Evolutionary conservation across 345 rosid genomes (phyloP), one percentile per base, ranked within the genome.

Genomic region (Aethionema arabicum): DNA sequence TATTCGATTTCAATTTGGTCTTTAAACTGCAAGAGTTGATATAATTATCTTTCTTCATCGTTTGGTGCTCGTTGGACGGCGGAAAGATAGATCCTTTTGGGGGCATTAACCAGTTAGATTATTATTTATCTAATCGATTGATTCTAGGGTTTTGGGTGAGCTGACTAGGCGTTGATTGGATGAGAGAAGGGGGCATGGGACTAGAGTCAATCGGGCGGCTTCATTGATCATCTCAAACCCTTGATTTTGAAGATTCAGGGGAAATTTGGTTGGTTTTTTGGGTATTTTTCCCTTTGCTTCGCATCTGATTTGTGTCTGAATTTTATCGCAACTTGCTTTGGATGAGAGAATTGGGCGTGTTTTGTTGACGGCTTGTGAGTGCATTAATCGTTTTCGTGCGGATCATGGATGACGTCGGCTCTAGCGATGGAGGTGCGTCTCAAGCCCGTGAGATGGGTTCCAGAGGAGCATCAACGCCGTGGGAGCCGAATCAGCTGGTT

Each of bases 401-500:
- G 33, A 58, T 65, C 72, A 83, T 83, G 88, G 88, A 83, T 68
- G 92, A 78, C 53, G 79, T 76, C 65, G 64, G 80, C 75, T 66
- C 79, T 64, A 83, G 77, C 65, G 66, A 73, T 67, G 72, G 61
- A 35, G 81, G 70, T 72, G 75, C 58, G 40, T 46, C 74, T 65
- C 77, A 51, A 21, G 74, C 70, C 11, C 74, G 44, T 11, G 67
- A 57, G 76, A 35, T 53, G 67, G 66, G 70, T 29, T 40, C 60
- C 4, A 49, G 50, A 13, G 77, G 69, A 5, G 63, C 66, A 0
- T 67, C 79, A 2, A 60, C 75, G 0, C 21, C 54, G 40, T 85
- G 91, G 95, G 73, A 54, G 72, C 95, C 95, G 8, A 79, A 69
- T 69, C 79, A 73, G 80, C 76, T 82, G 48, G 80, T 68, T 48